Percentiles rank a stretch among this genome's conserved stretches.
Conservation (phyloP, 2,329 filamentous ascomycete species). For the Scedosporium apiospermum region DNA sequence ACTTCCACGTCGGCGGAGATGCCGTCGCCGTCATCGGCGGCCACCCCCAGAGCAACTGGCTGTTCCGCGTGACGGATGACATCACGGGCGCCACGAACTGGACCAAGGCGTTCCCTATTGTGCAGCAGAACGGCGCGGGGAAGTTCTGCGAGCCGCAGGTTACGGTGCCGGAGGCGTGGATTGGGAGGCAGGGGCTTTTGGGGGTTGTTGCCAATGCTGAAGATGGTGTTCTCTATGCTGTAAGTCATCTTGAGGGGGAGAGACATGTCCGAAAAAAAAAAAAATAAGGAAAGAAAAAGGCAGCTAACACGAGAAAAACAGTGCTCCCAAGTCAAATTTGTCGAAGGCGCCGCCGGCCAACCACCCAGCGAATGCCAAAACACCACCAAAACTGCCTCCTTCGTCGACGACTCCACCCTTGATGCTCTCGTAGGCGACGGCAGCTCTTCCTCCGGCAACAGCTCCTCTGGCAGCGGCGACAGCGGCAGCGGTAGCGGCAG, state of each 20-base stretch:
- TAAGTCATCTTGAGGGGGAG: conserved; percentile 18
- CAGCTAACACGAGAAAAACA: conserved; percentile 14
- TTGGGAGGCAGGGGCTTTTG: conserved; percentile 45
- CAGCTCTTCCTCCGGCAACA: background rate
- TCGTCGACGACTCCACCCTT: conserved; percentile 22
- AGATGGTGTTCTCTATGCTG: conserved; percentile 49
- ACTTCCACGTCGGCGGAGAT: conserved; percentile 50
- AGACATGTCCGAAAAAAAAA: too few relatives aligned
- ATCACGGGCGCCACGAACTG: conserved; percentile 36
- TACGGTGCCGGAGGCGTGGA: conserved; percentile 37
- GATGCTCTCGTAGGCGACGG: conserved; percentile 20
- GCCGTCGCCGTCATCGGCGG: conserved; percentile 35
- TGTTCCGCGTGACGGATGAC: conserved; percentile 49
- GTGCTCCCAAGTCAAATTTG: conserved; percentile 48
- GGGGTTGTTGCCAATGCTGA: conserved; percentile 39
- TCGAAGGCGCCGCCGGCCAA: conserved; percentile 27
- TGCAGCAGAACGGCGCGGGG: conserved; percentile 45
- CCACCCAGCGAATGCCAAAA: conserved; percentile 25
- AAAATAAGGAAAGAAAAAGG: too few relatives aligned
- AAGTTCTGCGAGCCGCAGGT: conserved; percentile 42
- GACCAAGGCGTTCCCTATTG: conserved; percentile 44
- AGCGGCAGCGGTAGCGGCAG: background rate
- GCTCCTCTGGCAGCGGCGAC: conserved; percentile 2
- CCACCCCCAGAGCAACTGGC: conserved; percentile 44
- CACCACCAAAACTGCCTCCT: conserved; percentile 18